These are phyloP conservation scores for Pyracantha coccinea DNA, from an alignment of 331 rosid genomes.

Conservation along the genomic window DNA sequence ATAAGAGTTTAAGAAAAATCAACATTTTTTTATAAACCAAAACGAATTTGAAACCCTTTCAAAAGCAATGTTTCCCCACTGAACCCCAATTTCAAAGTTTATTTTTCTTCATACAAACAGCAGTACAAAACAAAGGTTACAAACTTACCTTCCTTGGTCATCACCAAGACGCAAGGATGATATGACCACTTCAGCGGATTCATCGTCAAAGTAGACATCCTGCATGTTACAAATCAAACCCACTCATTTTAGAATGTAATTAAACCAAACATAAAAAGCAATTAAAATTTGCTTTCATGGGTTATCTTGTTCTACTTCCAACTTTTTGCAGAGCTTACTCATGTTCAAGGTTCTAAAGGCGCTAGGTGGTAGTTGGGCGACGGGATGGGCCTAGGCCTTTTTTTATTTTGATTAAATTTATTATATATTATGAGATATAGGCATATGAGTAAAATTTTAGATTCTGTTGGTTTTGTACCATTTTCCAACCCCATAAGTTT, in stretches of 20 bases:
- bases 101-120: background rate
- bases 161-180: slow-evolving; percentile 91
- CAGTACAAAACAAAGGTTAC: background rate
- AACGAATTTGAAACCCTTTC: background rate
- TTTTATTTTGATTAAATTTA: no score
- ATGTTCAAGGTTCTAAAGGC: background rate
- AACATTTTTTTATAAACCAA: background rate
- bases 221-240: slow-evolving; percentile 23
- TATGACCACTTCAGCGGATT: slow-evolving; percentile 95
- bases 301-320: background rate
- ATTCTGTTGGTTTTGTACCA: no score
- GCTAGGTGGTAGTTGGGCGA: no score
- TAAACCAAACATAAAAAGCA: background rate
- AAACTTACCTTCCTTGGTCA: slow-evolving; percentile 94
- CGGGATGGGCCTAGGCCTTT: no score
- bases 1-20: background rate
- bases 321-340: background rate
- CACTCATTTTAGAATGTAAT: background rate
- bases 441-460: no score
- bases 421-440: no score
- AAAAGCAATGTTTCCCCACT: background rate
- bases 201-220: slow-evolving; percentile 98
- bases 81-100: background rate
- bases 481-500: background rate
- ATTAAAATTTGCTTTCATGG: background rate